phyloP scores from a whole-genome alignment of 345 rosid genomes.

The Populus pruinosa region DNA sequence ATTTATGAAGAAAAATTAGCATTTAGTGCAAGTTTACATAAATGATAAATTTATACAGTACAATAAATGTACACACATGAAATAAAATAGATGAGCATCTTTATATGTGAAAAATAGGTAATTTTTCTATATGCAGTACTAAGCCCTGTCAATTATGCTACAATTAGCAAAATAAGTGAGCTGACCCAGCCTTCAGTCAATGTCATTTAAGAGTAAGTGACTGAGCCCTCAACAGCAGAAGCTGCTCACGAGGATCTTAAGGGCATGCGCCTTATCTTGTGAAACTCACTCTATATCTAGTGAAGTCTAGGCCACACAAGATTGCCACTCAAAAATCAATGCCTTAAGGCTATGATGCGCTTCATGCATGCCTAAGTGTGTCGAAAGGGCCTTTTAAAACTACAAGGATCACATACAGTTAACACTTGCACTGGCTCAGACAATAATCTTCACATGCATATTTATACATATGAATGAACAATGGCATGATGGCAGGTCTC shows the following conservation, averaged over 20 bases:
- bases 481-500: neutral
- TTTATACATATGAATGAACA: neutral
- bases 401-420: neutral
- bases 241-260: neutral
- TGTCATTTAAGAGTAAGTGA: neutral
- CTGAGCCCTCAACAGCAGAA: neutral
- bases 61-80: neutral
- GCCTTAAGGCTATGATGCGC: neutral
- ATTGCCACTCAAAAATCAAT: neutral
- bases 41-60: neutral
- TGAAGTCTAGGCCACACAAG: neutral
- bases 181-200: neutral
- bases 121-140: neutral
- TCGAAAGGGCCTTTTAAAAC: neutral
- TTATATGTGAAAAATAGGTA: neutral
- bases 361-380: neutral
- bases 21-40: neutral
- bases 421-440: neutral
- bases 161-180: neutral
- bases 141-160: neutral
- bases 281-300: neutral
- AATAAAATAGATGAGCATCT: neutral
- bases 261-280: neutral
- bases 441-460: neutral
- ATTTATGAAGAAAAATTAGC: neutral